phyloP scores from a whole-genome alignment of 139 green algal species.

The Edaphochlamys debaryana region DNA sequence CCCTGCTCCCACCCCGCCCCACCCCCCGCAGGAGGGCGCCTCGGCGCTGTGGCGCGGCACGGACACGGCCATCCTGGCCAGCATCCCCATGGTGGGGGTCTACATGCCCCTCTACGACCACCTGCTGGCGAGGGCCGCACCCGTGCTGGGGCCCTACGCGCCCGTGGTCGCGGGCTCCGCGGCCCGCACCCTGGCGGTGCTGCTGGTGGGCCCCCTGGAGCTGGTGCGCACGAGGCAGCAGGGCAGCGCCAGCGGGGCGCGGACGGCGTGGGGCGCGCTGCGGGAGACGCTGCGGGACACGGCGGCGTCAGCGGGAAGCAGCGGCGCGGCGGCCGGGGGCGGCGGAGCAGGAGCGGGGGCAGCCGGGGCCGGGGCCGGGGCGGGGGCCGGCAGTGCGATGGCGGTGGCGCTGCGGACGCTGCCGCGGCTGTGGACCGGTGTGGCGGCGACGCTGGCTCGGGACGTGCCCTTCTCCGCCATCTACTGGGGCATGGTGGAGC shows the following conservation, averaged over 20 bases:
- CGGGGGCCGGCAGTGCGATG: not conserved
- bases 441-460: constrained; percentile 82
- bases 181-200: constrained; percentile 75
- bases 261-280: constrained; percentile 22
- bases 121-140: constrained; percentile 55
- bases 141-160: constrained; percentile 41
- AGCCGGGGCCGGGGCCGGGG: not conserved
- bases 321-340: not conserved
- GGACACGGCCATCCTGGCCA: constrained; percentile 77
- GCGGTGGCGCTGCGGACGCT: constrained; percentile 33
- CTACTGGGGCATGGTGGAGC: constrained; percentile 94
- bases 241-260: constrained; percentile 38
- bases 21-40: constrained; percentile 68
- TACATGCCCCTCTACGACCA: constrained; percentile 97
- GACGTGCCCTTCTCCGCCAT: constrained; percentile 96
- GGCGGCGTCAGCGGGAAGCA: not conserved
- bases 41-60: constrained; percentile 81
- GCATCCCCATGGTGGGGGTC: constrained; percentile 90
- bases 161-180: constrained; percentile 76
- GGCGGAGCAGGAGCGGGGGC: not conserved
- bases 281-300: constrained; percentile 13
- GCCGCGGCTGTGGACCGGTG: constrained; percentile 78
- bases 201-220: constrained; percentile 86
- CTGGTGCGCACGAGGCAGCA: constrained; percentile 84
- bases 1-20: too few relatives aligned